phyloP scores from a whole-genome alignment of 768 basidiomycete species.

The Lentinula aciculospora region DNA sequence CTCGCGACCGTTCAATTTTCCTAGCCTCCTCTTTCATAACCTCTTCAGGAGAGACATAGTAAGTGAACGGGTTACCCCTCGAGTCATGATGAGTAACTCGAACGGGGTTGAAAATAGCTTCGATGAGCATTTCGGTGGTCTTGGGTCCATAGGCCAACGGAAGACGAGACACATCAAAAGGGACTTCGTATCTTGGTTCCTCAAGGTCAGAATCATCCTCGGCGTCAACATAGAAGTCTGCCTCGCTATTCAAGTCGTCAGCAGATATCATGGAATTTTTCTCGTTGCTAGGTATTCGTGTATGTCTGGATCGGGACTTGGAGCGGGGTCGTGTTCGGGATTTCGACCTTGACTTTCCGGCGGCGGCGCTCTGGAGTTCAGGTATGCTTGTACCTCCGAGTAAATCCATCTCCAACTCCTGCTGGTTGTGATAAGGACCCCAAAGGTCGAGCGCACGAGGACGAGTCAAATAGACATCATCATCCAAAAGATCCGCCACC shows the following conservation, averaged over 20 bases:
- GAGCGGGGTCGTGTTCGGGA: background rate
- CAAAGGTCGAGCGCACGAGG: slow-evolving; percentile 46
- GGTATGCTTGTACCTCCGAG: slow-evolving; percentile 18
- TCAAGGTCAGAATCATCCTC: background rate
- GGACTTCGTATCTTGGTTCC: slow-evolving; percentile 3
- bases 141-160: slow-evolving; percentile 53
- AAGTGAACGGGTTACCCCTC: slow-evolving; percentile 5
- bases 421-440: slow-evolving; percentile 30
- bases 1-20: background rate
- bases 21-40: background rate
- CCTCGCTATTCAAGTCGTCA: background rate
- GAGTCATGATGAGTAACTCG: slow-evolving; percentile 28
- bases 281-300: background rate
- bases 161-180: slow-evolving; percentile 20
- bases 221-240: background rate
- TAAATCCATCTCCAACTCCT: slow-evolving; percentile 31
- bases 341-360: background rate
- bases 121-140: slow-evolving; percentile 70
- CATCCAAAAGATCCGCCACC: slow-evolving; percentile 55
- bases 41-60: slow-evolving; percentile 6
- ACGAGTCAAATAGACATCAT: slow-evolving; percentile 46
- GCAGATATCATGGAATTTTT: background rate
- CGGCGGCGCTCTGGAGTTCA: slow-evolving; percentile 1
- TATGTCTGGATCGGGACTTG: background rate
- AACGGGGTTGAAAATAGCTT: slow-evolving; percentile 74